Evolutionary conservation across 768 basidiomycete genomes (phyloP), one percentile per base, ranked within the genome.

Genomic region (Mycena albidolilacea): DNA sequence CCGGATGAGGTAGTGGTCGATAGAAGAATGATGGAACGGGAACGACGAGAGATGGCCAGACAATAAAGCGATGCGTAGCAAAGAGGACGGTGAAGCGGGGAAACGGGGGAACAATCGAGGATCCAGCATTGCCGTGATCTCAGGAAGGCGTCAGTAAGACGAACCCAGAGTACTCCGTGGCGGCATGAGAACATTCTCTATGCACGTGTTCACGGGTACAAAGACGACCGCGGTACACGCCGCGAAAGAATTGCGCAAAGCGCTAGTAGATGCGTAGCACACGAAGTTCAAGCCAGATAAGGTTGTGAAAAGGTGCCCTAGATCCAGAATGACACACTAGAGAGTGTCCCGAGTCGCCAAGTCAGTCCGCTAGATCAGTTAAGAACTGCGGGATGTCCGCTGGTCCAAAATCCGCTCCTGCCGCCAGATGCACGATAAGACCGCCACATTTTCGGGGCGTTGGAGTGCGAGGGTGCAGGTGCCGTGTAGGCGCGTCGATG

Each of bases 81-180:
- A 61, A 61, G 60, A 43, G n/a, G 14, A 17, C 39, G 15, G 60
- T 43, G 39, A 23, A n/a, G 39, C 39, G 21, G 60, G n/a, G 23
- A 37, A 21, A 61, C 7, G n/a, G 60, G 60, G 60, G n/a, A 61
- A 61, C 9, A 17, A 8, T 5, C 30, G 30, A 61, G 60, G 60
- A 61, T 39, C 60, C 60, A 12, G 60, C 60, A 43, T 61, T 37
- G 55, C 55, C 55, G 43, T 61, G 60, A 44, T 61, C 60, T 17
- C 21, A 61, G n/a, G 11, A 61, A 12, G 12, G 11, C 30, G 30
- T 30, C 30, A 3, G 1, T 30, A 1, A 3, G 30, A 30, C 30
- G 30, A 30, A 30, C 30, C 60, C 60, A 44, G 43, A 38, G 60
- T 61, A 11, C n/a, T 41, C 60, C 60, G 38, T 15, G 60, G 39